Base-by-base conservation (phyloP, 1,139 yeast genomes). In the Candida dubliniensis region DNA sequence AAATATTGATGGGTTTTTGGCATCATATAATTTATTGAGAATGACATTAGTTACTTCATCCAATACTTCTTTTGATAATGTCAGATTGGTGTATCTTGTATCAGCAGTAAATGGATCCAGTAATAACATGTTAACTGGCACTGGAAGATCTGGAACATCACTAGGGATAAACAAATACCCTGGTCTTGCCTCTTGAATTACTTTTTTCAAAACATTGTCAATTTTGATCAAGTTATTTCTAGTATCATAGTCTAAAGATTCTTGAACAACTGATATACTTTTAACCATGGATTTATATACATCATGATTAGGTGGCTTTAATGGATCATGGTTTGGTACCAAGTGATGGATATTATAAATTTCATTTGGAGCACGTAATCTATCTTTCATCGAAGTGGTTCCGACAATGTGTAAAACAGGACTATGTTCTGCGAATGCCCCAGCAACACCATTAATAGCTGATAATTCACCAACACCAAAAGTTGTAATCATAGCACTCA, bases 391-490 rank as follows among this genome's bases (percentile, higher is more conserved):
- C 12, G 72, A 67, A 33, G 85, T 75, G 30, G 87, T 77, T 40
- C 96, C 96, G 33, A 89, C 96, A 55, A 89, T 81, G 66, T 87
- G 96, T 47, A 89, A 71, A 26, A 88, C 74, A 9, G 95, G 95
- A 31, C 81, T 81, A 59, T 77, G 82, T 63, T 88, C 96, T 38
- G 93, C 85, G 65, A 77, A 85, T 7, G 95, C 81, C 50, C 96
- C 95, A 39, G 91, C 80, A 49, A 87, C 74, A 42, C 95, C 96
- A 66, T 88, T 89, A 52, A 88, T 64, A 11, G 96, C 96, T 44
- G 88, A 81, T 48, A 88, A 76, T 66, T 88, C 96, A 47, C 96
- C 96, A 40, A 89, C 96, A 45, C 96, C 96, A 64, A 74, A 86
- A 13, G 88, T 82, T 34, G 88, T 79, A 49, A 83, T 69, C 41